Percentiles rank a stretch among this genome's conserved stretches.
phyloP scores from a whole-genome alignment of 495 filamentous ascomycete genomes.

The Aspergillus funiculosus region DNA sequence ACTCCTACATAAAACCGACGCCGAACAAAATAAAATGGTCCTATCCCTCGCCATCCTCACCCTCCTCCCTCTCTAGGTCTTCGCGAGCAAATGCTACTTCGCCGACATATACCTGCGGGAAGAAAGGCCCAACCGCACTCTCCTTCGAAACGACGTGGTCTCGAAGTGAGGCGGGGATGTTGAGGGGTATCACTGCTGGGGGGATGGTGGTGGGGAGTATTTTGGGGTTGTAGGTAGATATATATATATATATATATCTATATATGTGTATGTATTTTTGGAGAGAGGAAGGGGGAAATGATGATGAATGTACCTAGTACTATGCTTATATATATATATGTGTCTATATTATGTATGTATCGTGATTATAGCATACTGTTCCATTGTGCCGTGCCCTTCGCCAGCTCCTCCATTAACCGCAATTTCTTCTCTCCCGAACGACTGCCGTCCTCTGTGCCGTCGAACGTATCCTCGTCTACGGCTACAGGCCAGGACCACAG shows the following conservation, averaged over 20 bases:
- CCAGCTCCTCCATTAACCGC: constrained; percentile 37
- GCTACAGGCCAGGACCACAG: constrained; percentile 65
- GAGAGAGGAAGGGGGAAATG: no score
- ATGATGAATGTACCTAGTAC: no score
- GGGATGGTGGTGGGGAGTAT: no score
- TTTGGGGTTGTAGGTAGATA: no score
- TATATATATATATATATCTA: background rate
- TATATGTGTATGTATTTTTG: background rate
- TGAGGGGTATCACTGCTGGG: no score
- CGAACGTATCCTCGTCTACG: constrained; percentile 27
- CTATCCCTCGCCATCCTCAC: no score
- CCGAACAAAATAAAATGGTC: no score
- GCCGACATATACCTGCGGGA: no score
- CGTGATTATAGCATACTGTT: constrained; percentile 22
- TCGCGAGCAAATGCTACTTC: no score
- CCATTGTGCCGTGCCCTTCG: constrained; percentile 28
- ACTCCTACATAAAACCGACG: no score
- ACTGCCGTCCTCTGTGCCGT: constrained; percentile 55
- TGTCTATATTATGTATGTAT: background rate
- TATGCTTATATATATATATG: background rate
- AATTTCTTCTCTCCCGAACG: constrained; percentile 26
- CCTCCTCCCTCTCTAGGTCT: no score
- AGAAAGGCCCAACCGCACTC: no score
- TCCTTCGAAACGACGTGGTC: background rate
- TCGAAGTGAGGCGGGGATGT: background rate